Percentiles rank a stretch among this genome's conserved stretches.
Evolutionary conservation across 1,284 basidiomycete species (phyloP).

Genomic region (Moniliophthora roreri): DNA sequence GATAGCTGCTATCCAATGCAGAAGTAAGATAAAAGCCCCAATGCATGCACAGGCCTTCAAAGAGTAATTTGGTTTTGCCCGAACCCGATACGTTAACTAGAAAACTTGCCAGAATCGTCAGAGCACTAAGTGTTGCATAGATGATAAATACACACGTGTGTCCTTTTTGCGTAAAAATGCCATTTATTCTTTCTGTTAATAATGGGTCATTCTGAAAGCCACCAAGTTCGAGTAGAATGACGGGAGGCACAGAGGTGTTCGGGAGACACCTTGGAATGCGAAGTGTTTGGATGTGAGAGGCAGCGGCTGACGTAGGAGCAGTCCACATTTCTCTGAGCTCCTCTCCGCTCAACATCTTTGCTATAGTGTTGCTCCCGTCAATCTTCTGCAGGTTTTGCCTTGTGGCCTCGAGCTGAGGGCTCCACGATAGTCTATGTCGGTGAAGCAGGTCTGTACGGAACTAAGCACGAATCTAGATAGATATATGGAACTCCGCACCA

Average conservation of each 20-base stretch:
- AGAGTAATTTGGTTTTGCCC: slow-evolving; percentile 12
- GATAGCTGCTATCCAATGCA: not conserved
- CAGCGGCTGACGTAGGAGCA: no score
- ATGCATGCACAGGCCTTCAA: slow-evolving; percentile 10
- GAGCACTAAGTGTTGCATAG: not conserved
- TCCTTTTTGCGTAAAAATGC: slow-evolving; percentile 37
- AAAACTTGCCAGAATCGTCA: slow-evolving; percentile 4
- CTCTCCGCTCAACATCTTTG: no score
- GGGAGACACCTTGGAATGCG: no score
- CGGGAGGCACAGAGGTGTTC: not conserved
- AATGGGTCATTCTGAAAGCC: slow-evolving; percentile 28
- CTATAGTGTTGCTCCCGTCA: no score
- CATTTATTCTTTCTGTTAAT: slow-evolving; percentile 29
- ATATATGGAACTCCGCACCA: no score
- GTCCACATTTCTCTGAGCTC: no score
- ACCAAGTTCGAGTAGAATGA: slow-evolving; percentile 35
- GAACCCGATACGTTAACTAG: slow-evolving; percentile 14
- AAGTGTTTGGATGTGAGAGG: no score
- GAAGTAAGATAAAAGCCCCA: slow-evolving; percentile 16
- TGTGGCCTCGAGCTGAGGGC: no score
- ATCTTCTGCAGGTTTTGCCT: no score
- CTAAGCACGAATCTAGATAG: no score
- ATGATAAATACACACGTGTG: slow-evolving; percentile 33
- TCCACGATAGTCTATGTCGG: no score
- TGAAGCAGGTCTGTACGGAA: no score